Conservation (phyloP, 2,329 filamentous ascomycete genomes). For the Microsporum ferrugineum region DNA sequence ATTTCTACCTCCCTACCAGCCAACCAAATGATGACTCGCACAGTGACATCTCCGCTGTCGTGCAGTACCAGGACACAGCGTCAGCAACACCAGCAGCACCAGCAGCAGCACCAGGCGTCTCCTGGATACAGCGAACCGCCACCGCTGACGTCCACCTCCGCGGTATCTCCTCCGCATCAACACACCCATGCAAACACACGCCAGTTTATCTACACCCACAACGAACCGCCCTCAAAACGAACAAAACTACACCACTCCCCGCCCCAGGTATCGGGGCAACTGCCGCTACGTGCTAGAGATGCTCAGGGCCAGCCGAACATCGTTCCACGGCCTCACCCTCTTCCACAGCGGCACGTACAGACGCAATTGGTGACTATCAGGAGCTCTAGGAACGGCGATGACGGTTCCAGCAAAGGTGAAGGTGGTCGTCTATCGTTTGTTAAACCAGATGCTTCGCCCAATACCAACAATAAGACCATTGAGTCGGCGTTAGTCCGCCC, state of each 20-base stretch:
- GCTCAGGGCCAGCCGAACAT: neutral
- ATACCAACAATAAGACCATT: neutral
- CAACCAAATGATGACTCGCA: slow-evolving; percentile 3
- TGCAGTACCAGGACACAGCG: neutral
- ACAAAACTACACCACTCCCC: neutral
- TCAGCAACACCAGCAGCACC: neutral
- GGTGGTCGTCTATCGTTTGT: neutral
- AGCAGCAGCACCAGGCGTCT: neutral
- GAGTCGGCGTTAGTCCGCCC: neutral
- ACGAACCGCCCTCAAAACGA: neutral
- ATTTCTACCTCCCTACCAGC: neutral
- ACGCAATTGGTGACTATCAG: slow-evolving; percentile 2
- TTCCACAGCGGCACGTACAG: neutral
- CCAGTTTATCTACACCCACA: neutral
- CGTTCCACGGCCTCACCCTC: neutral
- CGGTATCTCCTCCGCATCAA: neutral
- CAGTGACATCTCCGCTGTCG: slow-evolving; percentile 3
- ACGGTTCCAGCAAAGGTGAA: neutral
- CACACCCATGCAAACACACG: neutral
- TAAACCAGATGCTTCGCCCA: neutral
- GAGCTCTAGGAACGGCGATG: neutral
- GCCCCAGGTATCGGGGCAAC: neutral
- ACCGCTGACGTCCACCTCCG: neutral
- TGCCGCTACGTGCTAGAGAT: slow-evolving; percentile 1
- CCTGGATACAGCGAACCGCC: neutral